Percentiles rank a stretch among this genome's conserved stretches.
phyloP scores from a whole-genome alignment of 164 flowering plant genomes.

The Tetrastigma voinierianum region DNA sequence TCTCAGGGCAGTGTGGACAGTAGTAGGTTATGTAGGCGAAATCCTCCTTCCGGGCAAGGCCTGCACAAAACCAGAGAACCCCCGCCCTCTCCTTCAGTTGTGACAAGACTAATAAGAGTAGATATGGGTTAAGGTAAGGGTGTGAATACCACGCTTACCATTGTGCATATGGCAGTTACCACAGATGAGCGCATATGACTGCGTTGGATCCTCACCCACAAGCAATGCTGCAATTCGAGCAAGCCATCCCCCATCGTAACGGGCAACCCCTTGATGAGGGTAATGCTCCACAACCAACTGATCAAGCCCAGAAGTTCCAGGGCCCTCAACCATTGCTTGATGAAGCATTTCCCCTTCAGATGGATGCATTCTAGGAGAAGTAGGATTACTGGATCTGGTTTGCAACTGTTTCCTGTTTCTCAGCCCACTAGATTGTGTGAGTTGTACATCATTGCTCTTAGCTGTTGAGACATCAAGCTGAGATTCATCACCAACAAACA shows the following conservation, averaged over 20 bases:
- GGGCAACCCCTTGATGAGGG: conserved; percentile 36
- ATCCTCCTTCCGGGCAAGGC: conserved; percentile 90
- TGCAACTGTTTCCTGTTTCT: conserved; percentile 58
- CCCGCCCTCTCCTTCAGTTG: not conserved
- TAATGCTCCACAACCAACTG: conserved; percentile 60
- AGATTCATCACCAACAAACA: conserved; percentile 61
- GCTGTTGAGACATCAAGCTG: conserved; percentile 37
- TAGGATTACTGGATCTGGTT: conserved; percentile 43
- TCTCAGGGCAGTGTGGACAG: conserved; percentile 90
- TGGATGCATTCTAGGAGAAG: conserved; percentile 29
- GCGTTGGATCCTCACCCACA: conserved; percentile 95
- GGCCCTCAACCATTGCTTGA: conserved; percentile 24
- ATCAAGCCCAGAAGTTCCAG: conserved; percentile 25
- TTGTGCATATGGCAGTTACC: conserved; percentile 97
- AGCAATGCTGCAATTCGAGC: conserved; percentile 90
- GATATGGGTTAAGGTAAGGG: not conserved
- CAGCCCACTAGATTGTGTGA: conserved; percentile 63
- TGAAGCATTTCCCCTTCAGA: conserved; percentile 26
- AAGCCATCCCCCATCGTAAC: conserved; percentile 75
- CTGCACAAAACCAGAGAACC: conserved; percentile 37
- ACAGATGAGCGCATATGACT: conserved; percentile 92
- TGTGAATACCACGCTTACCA: conserved; percentile 41
- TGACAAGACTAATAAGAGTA: no score
- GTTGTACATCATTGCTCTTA: conserved; percentile 70
- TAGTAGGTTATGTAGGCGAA: conserved; percentile 76